Evolutionary conservation across 23 red algal species (phyloP), one percentile per base, ranked within the genome.

Genomic region (Gracilaria gracilis): DNA sequence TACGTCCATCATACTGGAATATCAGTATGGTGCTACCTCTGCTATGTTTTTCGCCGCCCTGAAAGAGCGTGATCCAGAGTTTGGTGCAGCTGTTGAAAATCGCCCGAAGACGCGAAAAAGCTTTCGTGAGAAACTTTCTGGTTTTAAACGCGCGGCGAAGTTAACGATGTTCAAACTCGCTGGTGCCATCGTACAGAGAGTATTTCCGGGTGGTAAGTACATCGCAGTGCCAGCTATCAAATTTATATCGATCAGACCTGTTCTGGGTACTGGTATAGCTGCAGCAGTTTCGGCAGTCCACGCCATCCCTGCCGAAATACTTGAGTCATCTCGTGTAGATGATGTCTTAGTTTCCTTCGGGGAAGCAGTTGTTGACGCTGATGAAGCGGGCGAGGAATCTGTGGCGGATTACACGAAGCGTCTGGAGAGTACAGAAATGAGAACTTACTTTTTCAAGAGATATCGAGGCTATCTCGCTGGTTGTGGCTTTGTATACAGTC

Each of bases 391-490:
- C 8, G 75, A 58, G 23, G 92, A 94, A 8, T 75, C 77, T 4
- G 54, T 82, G 42, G 70, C 59, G 7, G 73, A 80, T 37, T 94
- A 88, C 31, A 70, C 71, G 34, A 80, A 57, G 61, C 81, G 92
- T 12, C 75, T 94, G 25, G 75, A 86, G 21, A 65, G 54, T 25
- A 33, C 32, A 38, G 59, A 80, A 59, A 71, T 69, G 78, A 65
- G 72, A 35, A 28, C 50, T 7, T 94, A 94, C 64, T 94, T 94
- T 48, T 51, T 42, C 55, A 75, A 87, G 12, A 20, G 92, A 48
- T 94, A 94, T 59, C 83, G 92, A 21, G 92, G 92, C 1, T 94
- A 94, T 42, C 20, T 94, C 21, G 57, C 84, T 50, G 92, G 92
- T 50, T 87, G 81, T 36, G 92, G 92, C 23, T 87, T 87, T 83